Evolutionary conservation across 2,329 filamentous ascomycete species (phyloP), one percentile per base, ranked within the genome.

Genomic region (Beauveria brongniartii): DNA sequence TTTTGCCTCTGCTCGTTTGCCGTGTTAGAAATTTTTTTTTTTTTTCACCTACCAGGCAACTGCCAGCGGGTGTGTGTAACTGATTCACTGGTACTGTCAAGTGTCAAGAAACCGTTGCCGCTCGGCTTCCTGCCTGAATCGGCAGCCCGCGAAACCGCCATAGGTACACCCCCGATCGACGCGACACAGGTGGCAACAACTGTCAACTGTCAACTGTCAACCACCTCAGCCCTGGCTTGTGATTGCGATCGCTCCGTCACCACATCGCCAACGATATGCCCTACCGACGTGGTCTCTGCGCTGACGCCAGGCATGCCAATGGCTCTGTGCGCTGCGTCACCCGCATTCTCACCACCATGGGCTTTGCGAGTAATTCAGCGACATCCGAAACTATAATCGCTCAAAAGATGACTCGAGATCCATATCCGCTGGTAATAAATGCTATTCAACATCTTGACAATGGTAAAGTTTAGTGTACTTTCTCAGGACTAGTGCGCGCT

Each of bases 281-380:
- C 26, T n/a, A 18, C n/a, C 34, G 22, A 51, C 12, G 56, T 52
- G 56, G 56, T n/a, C 56, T 30, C 12, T 59, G 48, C 57, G 40
- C 48, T 53, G 37, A 53, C 57, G 57, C 48, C 57, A 46, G 56
- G 47, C n/a, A 47, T 46, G 40, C 28, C 24, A 5, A 40, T 4
- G 34, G 47, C n/a, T 50, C 57, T 59, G 57, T 53, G 48, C 57
- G 48, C 50, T 59, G 57, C 57, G 47, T 53, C 41, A 28, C 41
- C 57, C 57, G 50, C 57, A 53, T 59, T 53, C 57, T 54, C 16
- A 28, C 14, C 41, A 28, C 56, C 37, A 59, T 44, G 22, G 52
- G 47, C 47, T 52, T 59, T 51, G 24, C 56, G 14, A 34, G 44
- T 57, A 37, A 50, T 47, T 3, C 22, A 59, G 47, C 56, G 56